These are phyloP conservation scores for Rhodotorula glutinis DNA, from an alignment of 1,284 basidiomycete species.

Conservation along the genomic window DNA sequence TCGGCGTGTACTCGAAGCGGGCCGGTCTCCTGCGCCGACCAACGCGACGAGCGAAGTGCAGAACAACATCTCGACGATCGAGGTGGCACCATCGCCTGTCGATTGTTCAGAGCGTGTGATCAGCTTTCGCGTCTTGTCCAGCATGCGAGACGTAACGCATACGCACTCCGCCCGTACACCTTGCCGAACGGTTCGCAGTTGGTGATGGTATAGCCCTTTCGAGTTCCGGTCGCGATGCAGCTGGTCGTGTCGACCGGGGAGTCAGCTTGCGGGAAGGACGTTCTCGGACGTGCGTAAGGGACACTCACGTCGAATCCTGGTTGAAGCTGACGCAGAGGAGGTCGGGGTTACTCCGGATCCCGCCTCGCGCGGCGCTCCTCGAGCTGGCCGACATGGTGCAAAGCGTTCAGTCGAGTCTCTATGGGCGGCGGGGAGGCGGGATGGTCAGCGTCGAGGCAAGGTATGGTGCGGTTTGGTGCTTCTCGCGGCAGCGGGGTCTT, in stretches of 20 bases:
- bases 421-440: too few relatives aligned
- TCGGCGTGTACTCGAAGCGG: constrained; percentile 68
- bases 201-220: constrained; percentile 92
- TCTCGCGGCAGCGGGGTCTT: too few relatives aligned
- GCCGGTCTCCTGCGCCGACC: constrained; percentile 80
- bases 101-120: background rate
- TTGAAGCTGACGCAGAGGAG: constrained; percentile 45
- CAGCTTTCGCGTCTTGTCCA: too few relatives aligned
- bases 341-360: constrained; percentile 41
- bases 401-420: too few relatives aligned
- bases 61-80: constrained; percentile 98
- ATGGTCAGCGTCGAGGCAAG: too few relatives aligned
- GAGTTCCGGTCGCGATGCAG: constrained; percentile 90
- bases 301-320: constrained; percentile 42
- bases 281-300: too few relatives aligned
- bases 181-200: constrained; percentile 97
- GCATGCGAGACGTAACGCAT: background rate
- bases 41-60: constrained; percentile 95
- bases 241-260: too few relatives aligned
- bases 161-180: constrained; percentile 88
- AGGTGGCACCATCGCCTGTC: constrained; percentile 82
- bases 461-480: too few relatives aligned
- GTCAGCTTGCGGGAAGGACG: too few relatives aligned
- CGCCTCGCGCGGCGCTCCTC: constrained; percentile 30
- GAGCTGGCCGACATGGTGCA: background rate